Evolutionary conservation across 306 rosid genomes (phyloP), one percentile per base, ranked within the genome.

Genomic region (Cicer cuneatum): DNA sequence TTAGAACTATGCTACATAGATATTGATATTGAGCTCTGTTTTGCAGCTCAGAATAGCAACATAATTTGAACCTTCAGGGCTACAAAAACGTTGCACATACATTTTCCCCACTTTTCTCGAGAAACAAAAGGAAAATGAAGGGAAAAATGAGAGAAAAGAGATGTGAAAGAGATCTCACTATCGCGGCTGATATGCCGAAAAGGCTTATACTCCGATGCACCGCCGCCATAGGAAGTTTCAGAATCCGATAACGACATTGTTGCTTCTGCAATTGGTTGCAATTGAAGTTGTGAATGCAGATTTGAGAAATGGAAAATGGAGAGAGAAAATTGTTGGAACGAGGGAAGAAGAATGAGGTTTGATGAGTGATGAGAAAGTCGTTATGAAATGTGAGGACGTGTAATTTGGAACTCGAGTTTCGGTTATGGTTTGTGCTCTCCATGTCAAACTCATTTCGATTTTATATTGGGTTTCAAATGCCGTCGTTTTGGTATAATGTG

Each of bases 171-270:
- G 68, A 60, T 47, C 96, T 87, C 73, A 94, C 97, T 85, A 39
- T 94, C 96, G 24, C 91, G 98, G 66, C 90, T 91, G 82, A 82
- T 57, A 69, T 91, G 91, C 10, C 89, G 88, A 82, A 91, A 91
- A 43, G 58, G 73, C 80, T 85, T 91, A 87, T 88, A 87, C 60
- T 91, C 97, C 0, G 86, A 5, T 59, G 81, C 49, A 79, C 87
- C 83, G 82, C 88, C 82, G 68, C 88, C 85, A 37, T 72, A 54
- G 51, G 87, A 81, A 58, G 86, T 84, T 43, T 91, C 98, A 41
- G 94, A 88, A 78, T 93, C 97, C n/a, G 98, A 93, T 38, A 89
- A 76, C 16, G 98, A 93, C 98, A 93, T 92, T 37, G 77, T 67
- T 72, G 82, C 14, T 5, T 33, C 41, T 52, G 71, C 71, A 66